phyloP scores from a whole-genome alignment of 331 rosid genomes.

The Ulmus americana region DNA sequence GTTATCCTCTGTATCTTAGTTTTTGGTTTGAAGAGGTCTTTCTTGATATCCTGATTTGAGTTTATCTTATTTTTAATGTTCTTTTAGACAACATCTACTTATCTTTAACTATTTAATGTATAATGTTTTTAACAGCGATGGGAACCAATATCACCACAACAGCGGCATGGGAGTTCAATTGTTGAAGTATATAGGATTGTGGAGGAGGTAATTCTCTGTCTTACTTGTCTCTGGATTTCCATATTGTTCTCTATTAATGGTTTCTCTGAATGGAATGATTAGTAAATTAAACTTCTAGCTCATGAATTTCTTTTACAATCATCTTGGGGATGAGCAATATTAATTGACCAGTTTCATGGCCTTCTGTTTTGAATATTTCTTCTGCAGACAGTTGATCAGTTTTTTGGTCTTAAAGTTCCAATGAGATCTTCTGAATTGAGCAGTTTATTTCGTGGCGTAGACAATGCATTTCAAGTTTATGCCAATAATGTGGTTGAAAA shows the following conservation, averaged over 20 bases:
- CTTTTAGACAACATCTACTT: too few species aligned
- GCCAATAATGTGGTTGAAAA: constrained; percentile 60
- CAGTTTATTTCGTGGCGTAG: constrained; percentile 86
- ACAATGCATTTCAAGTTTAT: constrained; percentile 89
- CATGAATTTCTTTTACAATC: too few species aligned
- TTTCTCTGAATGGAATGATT: not conserved
- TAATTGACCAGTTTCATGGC: not conserved
- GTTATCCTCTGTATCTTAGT: too few species aligned
- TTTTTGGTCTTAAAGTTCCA: constrained; percentile 88
- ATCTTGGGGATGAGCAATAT: not conserved
- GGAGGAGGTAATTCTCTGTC: constrained; percentile 65
- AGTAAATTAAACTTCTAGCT: not conserved
- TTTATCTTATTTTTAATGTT: too few species aligned
- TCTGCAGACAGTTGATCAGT: constrained; percentile 92
- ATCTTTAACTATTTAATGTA: constrained; percentile 1
- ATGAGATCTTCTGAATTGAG: constrained; percentile 86
- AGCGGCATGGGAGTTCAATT: constrained; percentile 84
- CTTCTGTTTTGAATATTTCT: not conserved
- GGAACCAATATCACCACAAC: constrained; percentile 93
- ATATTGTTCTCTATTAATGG: not conserved
- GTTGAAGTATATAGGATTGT: constrained; percentile 97
- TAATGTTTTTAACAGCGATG: constrained; percentile 54
- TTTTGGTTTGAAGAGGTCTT: too few species aligned
- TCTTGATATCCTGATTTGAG: too few species aligned
- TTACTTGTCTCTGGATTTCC: not conserved